These are phyloP conservation scores for Chloropicon primus DNA, from an alignment of 139 green algal species.

Conservation along the genomic window DNA sequence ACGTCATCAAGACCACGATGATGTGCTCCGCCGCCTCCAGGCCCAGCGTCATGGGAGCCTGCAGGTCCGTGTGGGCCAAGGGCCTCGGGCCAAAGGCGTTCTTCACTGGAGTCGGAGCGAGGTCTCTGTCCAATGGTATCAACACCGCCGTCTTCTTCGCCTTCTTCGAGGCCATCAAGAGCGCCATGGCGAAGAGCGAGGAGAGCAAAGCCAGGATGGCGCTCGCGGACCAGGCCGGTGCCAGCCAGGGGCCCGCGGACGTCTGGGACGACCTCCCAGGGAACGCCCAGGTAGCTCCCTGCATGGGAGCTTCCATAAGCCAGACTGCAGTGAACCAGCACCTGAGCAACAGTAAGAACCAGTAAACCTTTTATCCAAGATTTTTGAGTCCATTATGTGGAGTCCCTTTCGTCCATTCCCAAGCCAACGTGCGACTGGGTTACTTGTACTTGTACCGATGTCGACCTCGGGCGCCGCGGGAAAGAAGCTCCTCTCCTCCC, in stretches of 20 bases:
- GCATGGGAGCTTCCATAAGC: background rate
- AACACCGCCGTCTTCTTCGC: constrained; percentile 76
- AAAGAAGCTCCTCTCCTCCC: too few relatives aligned
- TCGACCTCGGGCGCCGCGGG: too few relatives aligned
- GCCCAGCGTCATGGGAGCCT: constrained; percentile 39
- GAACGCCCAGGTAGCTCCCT: background rate
- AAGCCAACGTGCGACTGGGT: too few relatives aligned
- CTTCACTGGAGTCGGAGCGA: constrained; percentile 44
- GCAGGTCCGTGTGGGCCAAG: background rate
- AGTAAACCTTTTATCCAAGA: too few relatives aligned
- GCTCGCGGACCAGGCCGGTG: too few relatives aligned
- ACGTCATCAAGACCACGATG: constrained; percentile 89
- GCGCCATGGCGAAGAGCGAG: background rate
- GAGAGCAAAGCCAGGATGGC: background rate
- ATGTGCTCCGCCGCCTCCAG: constrained; percentile 54
- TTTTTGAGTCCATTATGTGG: too few relatives aligned
- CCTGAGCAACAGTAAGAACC: background rate
- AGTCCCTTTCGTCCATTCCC: too few relatives aligned
- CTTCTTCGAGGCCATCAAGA: constrained; percentile 57
- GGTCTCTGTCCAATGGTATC: constrained; percentile 59
- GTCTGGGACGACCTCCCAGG: background rate
- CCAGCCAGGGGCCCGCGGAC: background rate
- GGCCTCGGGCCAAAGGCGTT: constrained; percentile 17
- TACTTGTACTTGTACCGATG: too few relatives aligned
- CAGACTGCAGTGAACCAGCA: background rate